A percentile compares a stretch with the other conserved stretches of the same genome.
phyloP scores from a whole-genome alignment of 805 yeast genomes.

The Wickerhamomyces ciferrii region DNA sequence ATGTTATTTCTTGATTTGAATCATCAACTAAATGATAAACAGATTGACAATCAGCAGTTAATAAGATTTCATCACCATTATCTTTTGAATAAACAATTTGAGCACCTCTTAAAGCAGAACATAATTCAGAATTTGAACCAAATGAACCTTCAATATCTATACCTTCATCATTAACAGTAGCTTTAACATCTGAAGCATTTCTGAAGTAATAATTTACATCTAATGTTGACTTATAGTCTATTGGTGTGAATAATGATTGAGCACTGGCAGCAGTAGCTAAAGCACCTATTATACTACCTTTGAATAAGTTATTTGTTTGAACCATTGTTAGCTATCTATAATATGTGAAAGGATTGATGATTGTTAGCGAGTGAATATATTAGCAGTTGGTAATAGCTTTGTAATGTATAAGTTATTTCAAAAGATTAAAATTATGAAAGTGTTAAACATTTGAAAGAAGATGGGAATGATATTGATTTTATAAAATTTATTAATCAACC shows the following conservation, averaged over 20 bases:
- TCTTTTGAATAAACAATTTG: slow-evolving; percentile 17
- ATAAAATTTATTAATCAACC: neutral
- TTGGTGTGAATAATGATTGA: slow-evolving; percentile 11
- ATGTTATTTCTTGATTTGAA: slow-evolving; percentile 8
- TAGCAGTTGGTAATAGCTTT: neutral
- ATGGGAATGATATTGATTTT: neutral
- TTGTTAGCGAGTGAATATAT: neutral
- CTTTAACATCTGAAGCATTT: neutral
- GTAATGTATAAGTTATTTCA: neutral
- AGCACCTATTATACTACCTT: slow-evolving; percentile 5
- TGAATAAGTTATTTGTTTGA: neutral
- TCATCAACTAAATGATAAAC: slow-evolving; percentile 16
- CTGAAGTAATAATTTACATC: slow-evolving; percentile 17
- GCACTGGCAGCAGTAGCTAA: slow-evolving; percentile 17
- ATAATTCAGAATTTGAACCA: slow-evolving; percentile 6
- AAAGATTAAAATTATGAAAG: neutral
- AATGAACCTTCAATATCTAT: slow-evolving; percentile 11
- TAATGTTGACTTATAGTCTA: slow-evolving; percentile 11
- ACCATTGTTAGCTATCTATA: neutral
- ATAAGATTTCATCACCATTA: slow-evolving; percentile 8
- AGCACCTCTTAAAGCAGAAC: slow-evolving; percentile 12
- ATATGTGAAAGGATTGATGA: neutral
- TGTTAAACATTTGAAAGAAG: neutral
- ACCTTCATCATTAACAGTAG: slow-evolving; percentile 7
- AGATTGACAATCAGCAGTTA: slow-evolving; percentile 19